Base-by-base conservation (phyloP, 495 filamentous ascomycete genomes). In the Penicillium tannophilum region DNA sequence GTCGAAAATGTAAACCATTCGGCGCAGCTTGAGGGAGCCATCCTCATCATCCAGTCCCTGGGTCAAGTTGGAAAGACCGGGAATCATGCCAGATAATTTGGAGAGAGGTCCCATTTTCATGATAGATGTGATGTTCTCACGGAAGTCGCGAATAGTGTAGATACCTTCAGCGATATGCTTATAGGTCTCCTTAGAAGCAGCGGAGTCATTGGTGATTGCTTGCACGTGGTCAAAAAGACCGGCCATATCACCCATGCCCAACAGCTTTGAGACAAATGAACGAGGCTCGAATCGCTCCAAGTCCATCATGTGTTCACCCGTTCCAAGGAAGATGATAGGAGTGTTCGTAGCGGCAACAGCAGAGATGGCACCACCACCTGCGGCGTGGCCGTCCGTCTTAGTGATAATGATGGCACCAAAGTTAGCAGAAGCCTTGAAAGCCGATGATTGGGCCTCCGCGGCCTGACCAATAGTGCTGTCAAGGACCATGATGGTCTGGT, bases 61-160 rank as follows among this genome's bases (percentile, higher is more conserved):
- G 81, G 96, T 97, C 80, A 98, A 88, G 64, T 91, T 89, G 49
- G 87, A 88, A 60, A 98, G 85, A 31, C 94, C 95, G 0, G 94
- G 94, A 53, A 99, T 98, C 94, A 99, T 99, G 65, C 93, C 92
- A 1, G 95, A 95, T 82, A 99, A 93, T 75, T 99, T 99, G 36
- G 88, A 92, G 12, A 99, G 76, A 1, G 94, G 94, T 0, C 94
- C 94, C 94, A 99, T 98, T 76, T 99, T 99, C 93, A 97, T 97
- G 71, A 99, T 96, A 56, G 97, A 98, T 41, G 87, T 86, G 30
- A 99, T 84, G 73, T 99, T 95, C 67, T 98, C 94, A 30, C 95
- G 86, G 60, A 99, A 83, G 72, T 99, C 94, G 50, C 94, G 88
- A 48, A 99, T 75, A 0, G 95, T 97, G 77, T 98, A 99, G 60